Evolutionary conservation across 108 stramenopile genomes (phyloP).

Genomic region (Ochromonas danica): DNA sequence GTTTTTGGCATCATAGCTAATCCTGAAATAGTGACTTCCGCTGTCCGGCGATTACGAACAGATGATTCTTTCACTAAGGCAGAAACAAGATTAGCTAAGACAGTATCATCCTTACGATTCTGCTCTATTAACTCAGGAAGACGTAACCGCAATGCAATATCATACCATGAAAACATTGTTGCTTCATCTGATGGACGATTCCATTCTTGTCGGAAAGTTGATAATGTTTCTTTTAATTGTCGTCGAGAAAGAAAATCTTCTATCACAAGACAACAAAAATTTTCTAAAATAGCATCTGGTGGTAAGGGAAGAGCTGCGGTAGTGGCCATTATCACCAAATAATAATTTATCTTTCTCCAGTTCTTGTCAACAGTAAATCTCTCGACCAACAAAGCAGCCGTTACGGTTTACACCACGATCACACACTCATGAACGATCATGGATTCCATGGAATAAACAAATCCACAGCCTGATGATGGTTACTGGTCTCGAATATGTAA

Average conservation of each 20-base stretch:
- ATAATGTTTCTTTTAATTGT: neutral
- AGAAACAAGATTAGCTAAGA: neutral
- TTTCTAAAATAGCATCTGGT: neutral
- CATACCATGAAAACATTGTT: slow-evolving; percentile 26
- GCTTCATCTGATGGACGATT: neutral
- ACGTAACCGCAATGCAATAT: neutral
- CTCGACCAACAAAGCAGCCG: no score
- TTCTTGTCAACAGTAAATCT: no score
- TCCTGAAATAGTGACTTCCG: neutral
- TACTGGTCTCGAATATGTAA: no score
- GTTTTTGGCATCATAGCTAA: slow-evolving; percentile 2
- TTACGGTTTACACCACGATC: no score
- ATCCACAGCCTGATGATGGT: no score
- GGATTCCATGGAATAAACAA: no score
- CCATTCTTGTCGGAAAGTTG: slow-evolving; percentile 20
- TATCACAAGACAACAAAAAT: slow-evolving; percentile 11
- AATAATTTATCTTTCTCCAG: no score
- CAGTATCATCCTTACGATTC: neutral
- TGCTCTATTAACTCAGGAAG: neutral
- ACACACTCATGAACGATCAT: no score
- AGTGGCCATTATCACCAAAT: no score
- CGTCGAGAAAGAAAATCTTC: slow-evolving; percentile 3
- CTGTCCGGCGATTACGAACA: neutral
- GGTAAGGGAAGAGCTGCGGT: no score
- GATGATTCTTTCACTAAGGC: slow-evolving; percentile 18